Conservation (phyloP, 2,329 filamentous ascomycete species). For the Dothiorella sarmentorum region DNA sequence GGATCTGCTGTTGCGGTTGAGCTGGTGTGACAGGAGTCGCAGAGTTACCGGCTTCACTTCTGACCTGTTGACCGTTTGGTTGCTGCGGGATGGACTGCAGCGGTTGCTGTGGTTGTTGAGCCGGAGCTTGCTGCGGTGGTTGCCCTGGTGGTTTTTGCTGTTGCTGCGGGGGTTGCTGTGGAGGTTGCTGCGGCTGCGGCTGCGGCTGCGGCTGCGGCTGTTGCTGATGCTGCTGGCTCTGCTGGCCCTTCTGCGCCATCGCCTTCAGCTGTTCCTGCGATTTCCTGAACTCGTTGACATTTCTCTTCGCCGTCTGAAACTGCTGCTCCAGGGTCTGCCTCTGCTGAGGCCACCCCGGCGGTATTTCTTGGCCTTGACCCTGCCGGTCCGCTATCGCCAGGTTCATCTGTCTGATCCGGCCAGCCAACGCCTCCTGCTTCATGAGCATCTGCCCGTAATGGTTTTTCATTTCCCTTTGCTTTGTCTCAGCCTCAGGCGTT, state of each 20-base stretch:
- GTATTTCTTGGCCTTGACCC: conserved; percentile 32
- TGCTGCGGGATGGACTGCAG: conserved; percentile 26
- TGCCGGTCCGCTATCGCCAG: conserved; percentile 31
- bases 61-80: conserved; percentile 25
- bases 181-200: conserved; percentile 6
- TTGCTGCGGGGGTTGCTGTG: conserved; percentile 23
- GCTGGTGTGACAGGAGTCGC: not conserved
- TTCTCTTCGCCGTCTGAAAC: conserved; percentile 29
- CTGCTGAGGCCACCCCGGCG: conserved; percentile 28
- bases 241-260: conserved; percentile 19
- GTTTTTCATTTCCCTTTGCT: conserved; percentile 35
- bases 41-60: conserved; percentile 14
- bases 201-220: conserved; percentile 21
- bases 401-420: conserved; percentile 28
- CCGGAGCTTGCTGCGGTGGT: conserved; percentile 18
- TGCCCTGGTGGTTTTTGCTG: conserved; percentile 4
- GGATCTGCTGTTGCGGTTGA: conserved; percentile 25
- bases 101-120: conserved; percentile 18
- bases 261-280: conserved; percentile 34
- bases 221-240: conserved; percentile 22
- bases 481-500: conserved; percentile 35
- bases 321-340: conserved; percentile 31
- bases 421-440: conserved; percentile 30
- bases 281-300: conserved; percentile 35
- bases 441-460: conserved; percentile 34